Percentiles rank a stretch among this genome's conserved stretches.
Conservation (phyloP, 106 monocot genomes). For the Iris macrosiphon region DNA sequence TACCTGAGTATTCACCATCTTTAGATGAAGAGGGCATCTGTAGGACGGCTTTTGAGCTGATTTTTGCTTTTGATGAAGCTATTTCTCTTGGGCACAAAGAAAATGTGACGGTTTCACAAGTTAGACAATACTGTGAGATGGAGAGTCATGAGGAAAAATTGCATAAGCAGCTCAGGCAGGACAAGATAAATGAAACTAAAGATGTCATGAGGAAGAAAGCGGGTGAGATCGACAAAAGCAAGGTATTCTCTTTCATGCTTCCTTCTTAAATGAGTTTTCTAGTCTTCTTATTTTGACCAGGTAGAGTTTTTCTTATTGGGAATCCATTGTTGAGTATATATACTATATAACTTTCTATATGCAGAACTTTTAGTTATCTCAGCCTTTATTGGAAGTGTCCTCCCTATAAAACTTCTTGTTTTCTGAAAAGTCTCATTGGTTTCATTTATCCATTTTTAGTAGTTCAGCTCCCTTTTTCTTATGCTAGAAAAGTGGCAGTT, state of each 20-base stretch:
- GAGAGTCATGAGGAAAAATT: conserved; percentile 92
- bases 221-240: conserved; percentile 95
- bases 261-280: too few species aligned
- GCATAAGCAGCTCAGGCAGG: conserved; percentile 82
- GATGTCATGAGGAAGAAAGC: conserved; percentile 95
- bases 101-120: conserved; percentile 81
- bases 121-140: conserved; percentile 99
- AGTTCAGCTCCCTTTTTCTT: too few species aligned
- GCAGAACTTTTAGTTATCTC: too few species aligned
- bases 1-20: conserved; percentile 89
- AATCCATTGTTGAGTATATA: too few species aligned
- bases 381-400: too few species aligned
- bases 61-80: conserved; percentile 99
- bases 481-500: too few species aligned
- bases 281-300: too few species aligned
- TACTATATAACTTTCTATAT: too few species aligned
- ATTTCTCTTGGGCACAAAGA: conserved; percentile 95
- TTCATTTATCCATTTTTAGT: too few species aligned
- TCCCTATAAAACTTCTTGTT: too few species aligned
- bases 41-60: conserved; percentile 82
- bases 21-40: conserved; percentile 90
- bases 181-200: conserved; percentile 97
- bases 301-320: too few species aligned
- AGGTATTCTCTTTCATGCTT: conserved; percentile 39
- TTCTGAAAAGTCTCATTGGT: too few species aligned